Conservation (phyloP, 169 alveolate genomes). For the Eimeria maxima region DNA sequence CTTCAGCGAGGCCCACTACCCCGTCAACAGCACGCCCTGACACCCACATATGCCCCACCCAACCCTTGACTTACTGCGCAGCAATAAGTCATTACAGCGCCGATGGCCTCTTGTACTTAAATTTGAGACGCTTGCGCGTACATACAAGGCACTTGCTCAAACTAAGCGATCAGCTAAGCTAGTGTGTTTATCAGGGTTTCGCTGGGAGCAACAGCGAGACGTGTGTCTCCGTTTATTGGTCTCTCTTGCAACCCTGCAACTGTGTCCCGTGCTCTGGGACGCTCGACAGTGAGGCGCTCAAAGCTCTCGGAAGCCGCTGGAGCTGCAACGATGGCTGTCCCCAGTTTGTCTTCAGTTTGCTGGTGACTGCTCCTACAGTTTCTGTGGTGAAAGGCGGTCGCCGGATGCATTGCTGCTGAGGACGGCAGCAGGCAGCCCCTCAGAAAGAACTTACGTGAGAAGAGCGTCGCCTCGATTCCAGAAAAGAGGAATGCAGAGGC, state of each 20-base stretch:
- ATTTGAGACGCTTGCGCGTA: no score
- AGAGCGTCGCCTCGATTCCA: no score
- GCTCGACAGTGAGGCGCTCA: neutral
- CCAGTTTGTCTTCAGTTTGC: neutral
- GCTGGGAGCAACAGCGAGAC: neutral
- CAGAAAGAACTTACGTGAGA: neutral
- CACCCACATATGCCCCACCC: no score
- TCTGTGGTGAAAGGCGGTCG: neutral
- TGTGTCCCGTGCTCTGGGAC: neutral
- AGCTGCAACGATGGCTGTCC: no score
- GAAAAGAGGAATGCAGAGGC: no score
- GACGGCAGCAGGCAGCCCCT: neutral
- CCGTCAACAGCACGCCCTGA: neutral
- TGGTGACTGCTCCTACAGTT: neutral
- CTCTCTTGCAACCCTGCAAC: neutral
- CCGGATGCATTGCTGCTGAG: neutral
- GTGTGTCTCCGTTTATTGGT: neutral
- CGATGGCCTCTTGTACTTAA: neutral
- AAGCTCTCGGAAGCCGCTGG: neutral
- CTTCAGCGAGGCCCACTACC: neutral
- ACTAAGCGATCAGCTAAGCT: no score
- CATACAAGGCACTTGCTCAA: no score
- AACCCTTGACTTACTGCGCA: no score
- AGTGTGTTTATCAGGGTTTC: no score
- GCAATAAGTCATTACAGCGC: no score